Conservation (phyloP, 805 yeast genomes). For the Yarrowia hollandica region DNA sequence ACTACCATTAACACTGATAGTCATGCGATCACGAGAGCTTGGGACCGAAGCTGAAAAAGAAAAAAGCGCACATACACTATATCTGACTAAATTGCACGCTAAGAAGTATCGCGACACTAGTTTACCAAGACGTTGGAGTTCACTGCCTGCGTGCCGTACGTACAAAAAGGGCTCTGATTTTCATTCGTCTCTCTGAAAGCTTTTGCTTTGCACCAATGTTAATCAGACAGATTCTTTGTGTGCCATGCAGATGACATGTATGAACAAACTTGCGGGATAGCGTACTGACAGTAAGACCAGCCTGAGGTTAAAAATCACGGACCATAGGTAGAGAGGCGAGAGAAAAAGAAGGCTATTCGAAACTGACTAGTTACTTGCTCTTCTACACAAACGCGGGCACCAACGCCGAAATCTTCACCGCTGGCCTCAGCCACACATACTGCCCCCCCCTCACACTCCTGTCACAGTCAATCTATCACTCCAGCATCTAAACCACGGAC, state of each 20-base stretch:
- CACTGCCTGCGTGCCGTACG: not conserved
- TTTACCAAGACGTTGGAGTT: too few species aligned
- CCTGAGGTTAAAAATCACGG: conserved; percentile 16
- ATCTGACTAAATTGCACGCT: too few species aligned
- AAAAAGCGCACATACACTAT: not conserved
- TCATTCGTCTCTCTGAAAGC: not conserved
- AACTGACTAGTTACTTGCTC: not conserved
- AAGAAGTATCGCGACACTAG: too few species aligned
- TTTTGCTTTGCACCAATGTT: not conserved
- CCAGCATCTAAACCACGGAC: not conserved
- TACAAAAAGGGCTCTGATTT: not conserved
- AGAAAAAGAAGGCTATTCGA: not conserved
- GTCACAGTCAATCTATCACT: not conserved
- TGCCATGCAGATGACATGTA: not conserved
- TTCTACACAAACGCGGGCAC: too few species aligned
- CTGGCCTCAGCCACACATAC: too few species aligned
- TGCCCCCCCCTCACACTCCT: not conserved
- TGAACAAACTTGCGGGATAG: conserved; percentile 9
- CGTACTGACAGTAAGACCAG: not conserved
- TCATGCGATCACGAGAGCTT: too few species aligned
- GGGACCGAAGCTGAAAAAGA: too few species aligned
- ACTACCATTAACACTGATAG: too few species aligned
- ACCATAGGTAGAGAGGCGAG: not conserved
- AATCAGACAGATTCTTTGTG: not conserved
- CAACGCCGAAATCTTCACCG: too few species aligned